These are phyloP conservation scores for Solanum hybrid DNA, from an alignment of 305 asterid species.

Conservation along the genomic window DNA sequence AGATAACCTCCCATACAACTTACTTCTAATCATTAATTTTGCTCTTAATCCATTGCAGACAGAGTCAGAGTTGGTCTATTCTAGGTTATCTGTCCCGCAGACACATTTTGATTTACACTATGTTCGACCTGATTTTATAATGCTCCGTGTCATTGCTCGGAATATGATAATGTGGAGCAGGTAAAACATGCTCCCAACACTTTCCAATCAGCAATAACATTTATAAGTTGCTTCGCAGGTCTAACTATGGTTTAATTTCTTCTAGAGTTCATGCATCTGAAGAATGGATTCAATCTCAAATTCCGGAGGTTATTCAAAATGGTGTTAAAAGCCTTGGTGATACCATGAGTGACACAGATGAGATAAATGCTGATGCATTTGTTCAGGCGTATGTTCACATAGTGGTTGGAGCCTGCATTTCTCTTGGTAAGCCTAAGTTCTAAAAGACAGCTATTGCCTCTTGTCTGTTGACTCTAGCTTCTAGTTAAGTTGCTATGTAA, in stretches of 20 bases:
- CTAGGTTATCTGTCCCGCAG: constrained; percentile 77
- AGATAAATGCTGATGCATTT: constrained; percentile 70
- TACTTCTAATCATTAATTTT: constrained; percentile 3
- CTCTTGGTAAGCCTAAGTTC: constrained; percentile 51
- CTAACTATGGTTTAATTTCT: neutral
- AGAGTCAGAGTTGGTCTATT: constrained; percentile 71
- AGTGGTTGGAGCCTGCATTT: constrained; percentile 81
- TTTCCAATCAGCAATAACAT: neutral
- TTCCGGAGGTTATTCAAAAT: constrained; percentile 62
- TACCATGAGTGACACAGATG: constrained; percentile 59
- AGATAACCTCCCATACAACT: neutral
- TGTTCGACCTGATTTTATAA: constrained; percentile 89
- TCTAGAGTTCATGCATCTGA: constrained; percentile 72
- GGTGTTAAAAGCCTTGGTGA: constrained; percentile 49
- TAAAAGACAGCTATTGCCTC: neutral
- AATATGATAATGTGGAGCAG: constrained; percentile 94
- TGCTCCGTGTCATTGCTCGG: constrained; percentile 85
- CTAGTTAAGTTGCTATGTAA: neutral
- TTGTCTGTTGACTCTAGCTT: neutral
- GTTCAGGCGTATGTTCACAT: constrained; percentile 85
- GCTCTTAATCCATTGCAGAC: constrained; percentile 40
- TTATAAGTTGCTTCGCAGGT: neutral
- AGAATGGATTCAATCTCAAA: constrained; percentile 75
- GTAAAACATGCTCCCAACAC: constrained; percentile 22
- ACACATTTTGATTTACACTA: constrained; percentile 84